Base-by-base conservation (phyloP, 768 basidiomycete genomes). In the Kwoniella europaea region DNA sequence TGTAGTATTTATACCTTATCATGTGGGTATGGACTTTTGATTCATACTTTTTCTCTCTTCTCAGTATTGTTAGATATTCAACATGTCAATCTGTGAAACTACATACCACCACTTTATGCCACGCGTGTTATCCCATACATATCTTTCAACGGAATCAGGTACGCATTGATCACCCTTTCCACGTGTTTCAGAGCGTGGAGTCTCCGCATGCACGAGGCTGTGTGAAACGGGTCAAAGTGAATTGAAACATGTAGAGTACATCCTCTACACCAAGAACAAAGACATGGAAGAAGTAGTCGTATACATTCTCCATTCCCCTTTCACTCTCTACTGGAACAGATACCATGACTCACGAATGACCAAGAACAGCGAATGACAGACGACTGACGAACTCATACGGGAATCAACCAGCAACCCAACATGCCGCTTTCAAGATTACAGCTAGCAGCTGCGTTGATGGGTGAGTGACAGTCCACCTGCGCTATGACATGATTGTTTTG, bases 391-490 rank as follows among this genome's bases (percentile, higher is more conserved):
- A 7, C 35, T 35, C 0, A 35, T 1, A 35, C 15, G 16, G 3
- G 16, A 29, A 4, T 3, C 29, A 3, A 24, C 1, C 2, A 12
- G 15, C n/a, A 27, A 24, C 16, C 10, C 61, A 62, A 10, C 60
- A 70, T 70, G 68, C 35, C 62, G 9, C 53, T 60, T 15, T 70
- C 68, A 41, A 29, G 68, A 43, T 43, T 70, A 15, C 68, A 70
- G 68, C 68, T 70, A 27, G 68, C 68, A 9, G 68, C 68, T 56
- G 68, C 68, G 29, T 63, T 70, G 12, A 44, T 70, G 35, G 68
- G 68, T 70, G 50, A 50, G 67, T 54, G 1, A 56, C 1, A 65
- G 4, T 42, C 29, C 41, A 2, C 46, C 44, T 18, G 44, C 61
- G 20, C 18, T 46, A n/a, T 43, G 59, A 22, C 15, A 50, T 15